Conservation (phyloP, 306 rosid genomes). For the Astragalus glycyphyllos region DNA sequence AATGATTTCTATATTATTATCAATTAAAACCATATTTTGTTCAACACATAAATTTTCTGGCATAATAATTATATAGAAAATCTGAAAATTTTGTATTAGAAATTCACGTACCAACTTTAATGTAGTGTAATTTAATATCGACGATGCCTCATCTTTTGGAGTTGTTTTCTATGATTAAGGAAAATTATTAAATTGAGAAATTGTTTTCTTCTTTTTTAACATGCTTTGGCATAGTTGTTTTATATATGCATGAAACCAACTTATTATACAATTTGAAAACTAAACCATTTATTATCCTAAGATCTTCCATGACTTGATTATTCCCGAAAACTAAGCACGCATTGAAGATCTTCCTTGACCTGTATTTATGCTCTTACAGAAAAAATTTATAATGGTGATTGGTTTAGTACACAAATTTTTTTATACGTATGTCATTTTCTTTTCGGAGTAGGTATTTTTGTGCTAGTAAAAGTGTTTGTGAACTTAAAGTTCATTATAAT, state of each 20-base stretch:
- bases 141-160: conserved; percentile 4
- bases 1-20: neutral
- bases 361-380: neutral
- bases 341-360: conserved; percentile 3
- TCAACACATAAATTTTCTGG: neutral
- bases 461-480: neutral
- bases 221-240: neutral
- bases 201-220: conserved; percentile 14
- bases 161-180: conserved; percentile 14
- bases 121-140: neutral
- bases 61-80: neutral
- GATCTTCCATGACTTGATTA: conserved; percentile 9
- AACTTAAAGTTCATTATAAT: conserved; percentile 13
- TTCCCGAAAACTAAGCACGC: neutral
- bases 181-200: neutral
- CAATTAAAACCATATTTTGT: neutral
- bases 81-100: conserved; percentile 11
- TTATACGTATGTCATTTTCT: neutral
- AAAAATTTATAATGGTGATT: conserved; percentile 1
- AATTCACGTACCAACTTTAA: neutral
- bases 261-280: neutral
- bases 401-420: neutral
- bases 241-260: conserved; percentile 14
- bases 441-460: neutral
- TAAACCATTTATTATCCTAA: conserved; percentile 2